Evolutionary conservation across 805 yeast species (phyloP), one percentile per base, ranked within the genome.

Genomic region (Candida nitratophila): DNA sequence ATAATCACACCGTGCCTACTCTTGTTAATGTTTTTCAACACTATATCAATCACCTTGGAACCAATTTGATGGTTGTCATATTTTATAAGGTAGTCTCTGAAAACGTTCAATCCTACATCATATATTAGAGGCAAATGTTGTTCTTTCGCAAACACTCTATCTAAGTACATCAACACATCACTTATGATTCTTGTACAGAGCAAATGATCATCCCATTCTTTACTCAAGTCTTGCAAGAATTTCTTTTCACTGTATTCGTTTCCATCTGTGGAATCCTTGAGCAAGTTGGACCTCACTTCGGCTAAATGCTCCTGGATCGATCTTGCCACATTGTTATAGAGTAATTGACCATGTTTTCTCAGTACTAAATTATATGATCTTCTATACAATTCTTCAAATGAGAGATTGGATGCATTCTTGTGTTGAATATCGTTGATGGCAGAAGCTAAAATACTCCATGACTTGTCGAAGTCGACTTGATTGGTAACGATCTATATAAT

Each of bases 141-240:
- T 50, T 83, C 90, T 50, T 78, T 81, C 24, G 89, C 85, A 52
- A 85, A 88, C 0, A 86, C 96, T 37, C 95, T 73, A 57, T 89
- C 95, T 57, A 90, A 62, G 56, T 89, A 89, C 85, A 89, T 82
- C 57, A 87, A 66, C 3, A 89, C 86, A 60, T 90, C 96, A 53
- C 90, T 76, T 37, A 87, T 76, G 73, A 86, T 78, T 49, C 86
- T 73, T 82, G 86, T 84, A 40, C 83, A 73, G 34, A 80, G 70
- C 33, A 81, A 60, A 57, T 85, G 91, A 40, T 81, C 86, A 32
- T 76, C 71, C 96, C 96, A 89, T 44, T 73, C 76, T 29, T 45
- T 46, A 39, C 59, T 61, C 9, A 73, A 50, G 10, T 56, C 53
- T 24, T 54, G 54, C 31, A 73, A 46, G 29, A 71, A 64, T n/a